Base-by-base conservation (phyloP, 2,329 filamentous ascomycete species). In the Corinectria fuckeliana region DNA sequence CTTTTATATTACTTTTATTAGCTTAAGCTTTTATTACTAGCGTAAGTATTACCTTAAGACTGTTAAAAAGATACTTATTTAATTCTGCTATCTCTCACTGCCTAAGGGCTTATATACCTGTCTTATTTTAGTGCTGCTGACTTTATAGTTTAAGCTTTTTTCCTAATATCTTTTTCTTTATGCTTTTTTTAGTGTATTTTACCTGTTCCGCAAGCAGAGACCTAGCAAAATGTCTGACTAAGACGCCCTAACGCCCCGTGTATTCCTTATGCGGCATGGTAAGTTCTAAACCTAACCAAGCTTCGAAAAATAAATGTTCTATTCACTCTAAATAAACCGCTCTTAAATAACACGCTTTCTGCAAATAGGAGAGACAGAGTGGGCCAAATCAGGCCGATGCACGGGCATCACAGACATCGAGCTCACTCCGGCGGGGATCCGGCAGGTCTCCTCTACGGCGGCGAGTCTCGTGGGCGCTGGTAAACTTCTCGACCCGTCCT, bases 401-500 rank as follows among this genome's bases (percentile, higher is more conserved):
- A 55, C 52, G 16, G 47, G 56, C 14, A 42, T 10, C 18, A 61
- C 55, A 2, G 55, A 61, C 16, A 58, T 61, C 4, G 50, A 50
- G 20, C 55, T 61, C 11, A 61, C 55, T 10, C 6, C 44, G 5
- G 14, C 11, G 5, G 59, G 59, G 3, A 30, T 58, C 4, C 38
- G 28, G 9, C 49, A 58, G 21, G 59, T 58, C 28, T 55, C 55
- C 11, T 44, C 38, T 3, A n/a, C 39, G 4, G 50, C 59, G 1
- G 34, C 3, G 47, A 74, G 76, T 13, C 76, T 85, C 11, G 81
- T 86, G 28, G 84, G 84, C 1, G 16, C 71, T 1, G 78, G 77
- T 23, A 82, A 80, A 64, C 71, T 86, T 32, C 78, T 87, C 59
- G 81, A 86, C 66, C 81, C 83, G 0, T 55, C 70, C 16, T 78